Evolutionary conservation across 1,139 yeast species (phyloP).

Genomic region (Zygosaccharomyces pseudobailii): DNA sequence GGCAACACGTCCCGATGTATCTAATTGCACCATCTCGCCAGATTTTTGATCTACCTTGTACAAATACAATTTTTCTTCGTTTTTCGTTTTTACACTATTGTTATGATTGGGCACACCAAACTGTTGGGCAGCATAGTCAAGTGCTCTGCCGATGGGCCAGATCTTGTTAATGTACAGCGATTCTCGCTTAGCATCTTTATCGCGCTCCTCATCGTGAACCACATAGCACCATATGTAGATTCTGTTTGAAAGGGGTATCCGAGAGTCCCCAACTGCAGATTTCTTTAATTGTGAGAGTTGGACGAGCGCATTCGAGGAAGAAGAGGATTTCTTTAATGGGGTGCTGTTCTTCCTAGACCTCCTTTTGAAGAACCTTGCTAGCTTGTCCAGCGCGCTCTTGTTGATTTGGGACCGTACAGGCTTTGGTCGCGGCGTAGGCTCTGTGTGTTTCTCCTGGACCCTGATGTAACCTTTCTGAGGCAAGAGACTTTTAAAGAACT

Average conservation of each 20-base stretch:
- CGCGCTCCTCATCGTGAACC: conserved; percentile 37
- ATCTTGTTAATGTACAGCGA: conserved; percentile 32
- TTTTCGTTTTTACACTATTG: conserved; percentile 36
- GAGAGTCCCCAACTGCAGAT: conserved; percentile 64
- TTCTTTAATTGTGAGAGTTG: conserved; percentile 44
- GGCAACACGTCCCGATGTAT: conserved; percentile 43
- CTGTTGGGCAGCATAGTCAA: conserved; percentile 60
- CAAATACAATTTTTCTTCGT: conserved; percentile 30
- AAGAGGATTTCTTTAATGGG: conserved; percentile 14
- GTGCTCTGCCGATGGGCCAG: conserved; percentile 75
- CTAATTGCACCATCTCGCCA: conserved; percentile 34
- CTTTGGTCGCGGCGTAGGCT: conserved; percentile 1
- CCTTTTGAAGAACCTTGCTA: conserved; percentile 42
- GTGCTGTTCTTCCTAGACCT: conserved; percentile 10
- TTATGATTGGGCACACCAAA: conserved; percentile 54
- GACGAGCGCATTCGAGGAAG: conserved; percentile 31
- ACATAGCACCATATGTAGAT: conserved; percentile 59
- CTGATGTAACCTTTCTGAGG: conserved; percentile 54
- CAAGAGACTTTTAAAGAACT: conserved; percentile 40
- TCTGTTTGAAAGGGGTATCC: conserved; percentile 51
- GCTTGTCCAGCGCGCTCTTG: conserved; percentile 42
- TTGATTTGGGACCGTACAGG: conserved; percentile 28
- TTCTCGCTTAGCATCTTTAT: conserved; percentile 27
- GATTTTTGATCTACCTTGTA: conserved; percentile 30
- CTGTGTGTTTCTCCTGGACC: conserved; percentile 21